Conservation (phyloP, 371 early-diverging fungal species). For the Amoeboaphelidium occidentale region DNA sequence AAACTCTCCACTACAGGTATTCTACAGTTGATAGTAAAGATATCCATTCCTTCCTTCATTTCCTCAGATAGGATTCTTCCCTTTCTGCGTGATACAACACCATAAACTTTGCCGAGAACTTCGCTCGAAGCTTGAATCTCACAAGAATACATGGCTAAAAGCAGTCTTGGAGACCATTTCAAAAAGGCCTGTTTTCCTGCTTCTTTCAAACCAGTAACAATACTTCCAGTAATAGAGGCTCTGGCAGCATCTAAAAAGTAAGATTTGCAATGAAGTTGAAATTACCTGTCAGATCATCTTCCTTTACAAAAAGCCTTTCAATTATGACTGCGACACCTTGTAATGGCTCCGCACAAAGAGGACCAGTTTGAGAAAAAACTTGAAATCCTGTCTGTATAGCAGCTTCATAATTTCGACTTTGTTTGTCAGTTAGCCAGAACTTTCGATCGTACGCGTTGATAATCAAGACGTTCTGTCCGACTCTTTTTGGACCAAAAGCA, state of each 20-base stretch:
- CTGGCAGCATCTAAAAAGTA: neutral
- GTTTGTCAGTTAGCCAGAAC: neutral
- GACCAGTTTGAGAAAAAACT: constrained; percentile 63
- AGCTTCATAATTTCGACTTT: constrained; percentile 25
- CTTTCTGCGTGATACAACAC: constrained; percentile 56
- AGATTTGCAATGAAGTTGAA: constrained; percentile 1
- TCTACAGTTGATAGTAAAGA: constrained; percentile 65
- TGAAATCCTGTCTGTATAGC: constrained; percentile 79
- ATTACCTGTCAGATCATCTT: constrained; percentile 7
- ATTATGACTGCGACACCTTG: constrained; percentile 65
- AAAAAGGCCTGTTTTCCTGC: constrained; percentile 58
- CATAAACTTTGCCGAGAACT: constrained; percentile 84
- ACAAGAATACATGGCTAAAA: constrained; percentile 82
- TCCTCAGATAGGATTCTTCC: constrained; percentile 77
- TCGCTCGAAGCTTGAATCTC: constrained; percentile 85
- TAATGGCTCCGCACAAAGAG: constrained; percentile 82
- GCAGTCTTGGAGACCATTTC: constrained; percentile 75
- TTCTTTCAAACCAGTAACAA: constrained; percentile 46
- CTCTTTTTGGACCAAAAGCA: constrained; percentile 33
- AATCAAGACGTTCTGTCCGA: constrained; percentile 73
- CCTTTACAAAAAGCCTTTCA: constrained; percentile 32
- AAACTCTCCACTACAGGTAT: constrained; percentile 97
- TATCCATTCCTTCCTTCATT: constrained; percentile 69
- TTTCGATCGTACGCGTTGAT: constrained; percentile 24
- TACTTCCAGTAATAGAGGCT: neutral